Base-by-base conservation (phyloP, 1,284 basidiomycete species). In the Ganoderma lucidum region DNA sequence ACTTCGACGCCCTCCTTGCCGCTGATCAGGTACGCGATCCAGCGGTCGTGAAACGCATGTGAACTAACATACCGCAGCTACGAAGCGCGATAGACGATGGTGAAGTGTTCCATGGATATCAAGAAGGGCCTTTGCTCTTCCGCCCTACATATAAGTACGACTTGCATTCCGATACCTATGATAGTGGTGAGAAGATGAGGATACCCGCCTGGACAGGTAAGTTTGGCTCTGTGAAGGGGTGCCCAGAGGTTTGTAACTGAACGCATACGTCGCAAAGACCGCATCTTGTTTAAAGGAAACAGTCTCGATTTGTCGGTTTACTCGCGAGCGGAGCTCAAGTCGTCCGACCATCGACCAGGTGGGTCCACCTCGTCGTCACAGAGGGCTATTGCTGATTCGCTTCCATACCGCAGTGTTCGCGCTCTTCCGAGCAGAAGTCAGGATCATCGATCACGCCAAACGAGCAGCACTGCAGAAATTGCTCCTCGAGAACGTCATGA, bases 191-290 rank as follows among this genome's bases (percentile, higher is more conserved):
- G 80, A 99, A 99, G 83, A 90, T 93, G 86, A 89, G 98, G 8
- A 93, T 98, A 78, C 98, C 98, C 1, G 96, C 97, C 9, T 99
- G 97, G 97, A 99, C 96, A 76, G 95, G 95, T 95, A 70, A 67
- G 86, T 70, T 30, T 53, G 23, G 23, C 3, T 6, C 4, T 53
- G 12, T 51, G 12, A 14, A 28, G 4, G 10, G 23, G 3, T 28
- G 23, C 2, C 48, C 48, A 14, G n/a, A 14, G 14, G 12, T 4
- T n/a, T 4, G 12, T 53, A 14, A 61, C 41, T 61, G 30, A 56
- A 9, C 19, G 53, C 41, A 23, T 44, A 14, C 15, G 4, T 61
- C 10, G 12, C 28, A 61, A 53, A 95, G 96, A 98, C 82, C 93
- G 96, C n/a, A 90, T 99, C 17, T 80, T 99, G 63, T 98, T 92